A percentile compares a stretch with the other conserved stretches of the same genome.
Conservation (phyloP, 169 alveolate genomes). For the Babesia ovis region DNA sequence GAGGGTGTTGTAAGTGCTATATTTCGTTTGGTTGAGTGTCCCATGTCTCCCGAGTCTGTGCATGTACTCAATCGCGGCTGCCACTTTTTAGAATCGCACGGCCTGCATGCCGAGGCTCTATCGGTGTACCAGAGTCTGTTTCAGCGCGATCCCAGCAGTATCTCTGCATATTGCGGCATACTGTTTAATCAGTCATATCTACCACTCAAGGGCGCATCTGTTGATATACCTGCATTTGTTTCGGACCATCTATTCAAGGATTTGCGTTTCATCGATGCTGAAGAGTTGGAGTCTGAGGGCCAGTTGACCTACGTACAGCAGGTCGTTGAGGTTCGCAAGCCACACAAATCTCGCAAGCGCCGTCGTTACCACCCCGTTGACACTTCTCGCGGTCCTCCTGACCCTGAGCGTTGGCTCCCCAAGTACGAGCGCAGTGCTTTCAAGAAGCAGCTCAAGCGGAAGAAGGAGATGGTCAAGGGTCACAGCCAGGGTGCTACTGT, state of each 20-base stretch:
- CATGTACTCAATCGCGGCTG: constrained; percentile 36
- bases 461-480: constrained; percentile 58
- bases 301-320: not conserved
- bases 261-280: constrained; percentile 61
- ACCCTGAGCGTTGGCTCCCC: constrained; percentile 69
- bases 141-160: constrained; percentile 1
- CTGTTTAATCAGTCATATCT: constrained; percentile 48
- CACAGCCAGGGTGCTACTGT: constrained; percentile 56
- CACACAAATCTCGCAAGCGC: constrained; percentile 4
- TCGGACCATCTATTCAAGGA: constrained; percentile 29
- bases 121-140: constrained; percentile 1
- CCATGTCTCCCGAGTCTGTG: not conserved
- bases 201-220: not conserved
- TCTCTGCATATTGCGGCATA: constrained; percentile 35
- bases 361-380: constrained; percentile 16
- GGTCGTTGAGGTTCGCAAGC: constrained; percentile 25
- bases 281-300: constrained; percentile 60
- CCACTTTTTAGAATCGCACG: constrained; percentile 50
- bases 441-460: constrained; percentile 55
- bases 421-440: constrained; percentile 46
- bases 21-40: not conserved
- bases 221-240: not conserved
- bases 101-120: constrained; percentile 37
- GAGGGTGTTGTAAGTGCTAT: constrained; percentile 20
- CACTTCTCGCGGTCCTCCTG: constrained; percentile 40